Evolutionary conservation across 2,329 filamentous ascomycete species (phyloP), one percentile per base, ranked within the genome.

Genomic region (Basipetospora chlamydospora): DNA sequence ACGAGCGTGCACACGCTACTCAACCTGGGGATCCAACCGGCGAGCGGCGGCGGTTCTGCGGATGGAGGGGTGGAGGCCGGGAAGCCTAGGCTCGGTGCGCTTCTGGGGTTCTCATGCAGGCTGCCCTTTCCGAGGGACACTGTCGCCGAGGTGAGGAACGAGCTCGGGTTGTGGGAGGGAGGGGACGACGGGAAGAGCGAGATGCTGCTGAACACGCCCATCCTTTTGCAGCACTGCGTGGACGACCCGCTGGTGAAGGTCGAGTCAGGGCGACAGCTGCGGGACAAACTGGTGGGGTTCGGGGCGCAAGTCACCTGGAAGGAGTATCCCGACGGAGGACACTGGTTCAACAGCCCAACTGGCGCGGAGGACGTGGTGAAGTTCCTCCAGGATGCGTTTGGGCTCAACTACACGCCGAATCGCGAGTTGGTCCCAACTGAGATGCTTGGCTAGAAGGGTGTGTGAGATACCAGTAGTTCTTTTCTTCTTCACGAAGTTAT

Each of bases 141-240:
- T n/a, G 40, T 61, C 6, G 38, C 30, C 2, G 51, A 49, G 10
- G 59, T 50, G 37, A 46, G 60, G 30, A 44, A 45, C 25, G 39
- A 55, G 1, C 43, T 65, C 4, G 45, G 43, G 3, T 33, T 60
- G 17, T 42, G 47, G 2, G 43, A 41, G 15, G 43, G 32, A 1
- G 43, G 49, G 13, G 28, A 12, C 3, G 45, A 49, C 7, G 47
- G 59, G 2, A n/a, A 13, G 13, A 30, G n/a, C 28, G 28, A 38
- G 16, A 20, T 38, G 8, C n/a, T 65, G n/a, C 43, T 46, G 16
- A 52, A 55, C 10, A 67, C 62, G 33, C 64, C 62, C 1, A 45
- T 62, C 6, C 49, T 68, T 35, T 46, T 67, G 2, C 54, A 63
- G 35, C 64, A 68, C 42, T 65, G 60, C 35, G 41, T 45, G 2